Conservation (phyloP, 1,284 basidiomycete genomes). For the Abortiporus biennis region DNA sequence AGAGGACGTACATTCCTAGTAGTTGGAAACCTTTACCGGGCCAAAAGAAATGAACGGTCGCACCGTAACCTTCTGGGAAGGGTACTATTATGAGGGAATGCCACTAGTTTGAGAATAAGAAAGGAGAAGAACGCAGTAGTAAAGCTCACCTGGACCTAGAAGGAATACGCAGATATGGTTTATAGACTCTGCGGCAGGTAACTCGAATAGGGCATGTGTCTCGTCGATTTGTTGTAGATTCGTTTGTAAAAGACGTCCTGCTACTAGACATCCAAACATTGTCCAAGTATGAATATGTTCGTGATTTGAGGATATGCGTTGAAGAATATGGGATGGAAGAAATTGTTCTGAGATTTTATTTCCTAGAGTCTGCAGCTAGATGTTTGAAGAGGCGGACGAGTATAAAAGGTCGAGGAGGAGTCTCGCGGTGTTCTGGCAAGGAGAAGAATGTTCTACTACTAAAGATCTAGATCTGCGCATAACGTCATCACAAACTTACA, state of each 20-base stretch:
- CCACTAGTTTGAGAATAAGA: background rate
- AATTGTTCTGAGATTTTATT: too few relatives aligned
- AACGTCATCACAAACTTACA: too few relatives aligned
- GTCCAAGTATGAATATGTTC: too few relatives aligned
- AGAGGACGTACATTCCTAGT: conserved; percentile 73
- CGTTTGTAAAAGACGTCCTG: conserved; percentile 71
- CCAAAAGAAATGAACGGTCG: conserved; percentile 87
- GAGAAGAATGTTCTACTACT: too few relatives aligned
- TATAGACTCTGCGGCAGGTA: conserved; percentile 71
- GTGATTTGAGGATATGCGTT: too few relatives aligned
- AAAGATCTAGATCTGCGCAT: too few relatives aligned
- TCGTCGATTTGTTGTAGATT: conserved; percentile 76
- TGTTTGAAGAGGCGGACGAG: too few relatives aligned
- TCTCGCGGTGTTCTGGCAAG: too few relatives aligned
- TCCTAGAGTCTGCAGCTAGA: too few relatives aligned
- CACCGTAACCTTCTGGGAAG: conserved; percentile 87
- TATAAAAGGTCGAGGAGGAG: too few relatives aligned
- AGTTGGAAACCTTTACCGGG: conserved; percentile 86
- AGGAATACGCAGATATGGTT: conserved; percentile 91
- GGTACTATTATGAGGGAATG: conserved; percentile 45
- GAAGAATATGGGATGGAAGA: too few relatives aligned
- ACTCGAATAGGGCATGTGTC: conserved; percentile 80
- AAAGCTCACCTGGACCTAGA: conserved; percentile 69
- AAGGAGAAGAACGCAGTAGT: background rate
- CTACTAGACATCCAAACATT: conserved; percentile 77